phyloP scores from a whole-genome alignment of 768 basidiomycete species.

The Tylopilus felleus region DNA sequence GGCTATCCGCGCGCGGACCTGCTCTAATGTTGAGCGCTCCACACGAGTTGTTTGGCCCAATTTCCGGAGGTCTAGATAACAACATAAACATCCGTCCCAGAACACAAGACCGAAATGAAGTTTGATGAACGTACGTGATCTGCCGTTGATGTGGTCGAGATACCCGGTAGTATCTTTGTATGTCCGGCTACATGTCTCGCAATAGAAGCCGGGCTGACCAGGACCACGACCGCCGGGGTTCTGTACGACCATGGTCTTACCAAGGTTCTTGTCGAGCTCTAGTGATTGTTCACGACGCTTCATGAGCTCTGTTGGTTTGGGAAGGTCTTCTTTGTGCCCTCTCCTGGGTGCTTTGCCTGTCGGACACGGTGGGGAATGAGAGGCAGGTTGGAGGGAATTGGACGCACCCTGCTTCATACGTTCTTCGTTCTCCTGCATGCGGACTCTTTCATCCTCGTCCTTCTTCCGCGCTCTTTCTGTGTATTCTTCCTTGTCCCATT shows the following conservation, averaged over 20 bases:
- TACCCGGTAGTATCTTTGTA: conserved; percentile 95
- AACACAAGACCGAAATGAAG: neutral
- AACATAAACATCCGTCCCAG: neutral
- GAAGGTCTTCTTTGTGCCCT: conserved; percentile 65
- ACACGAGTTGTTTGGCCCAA: conserved; percentile 96
- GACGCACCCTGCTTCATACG: conserved; percentile 73
- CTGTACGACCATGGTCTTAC: conserved; percentile 93
- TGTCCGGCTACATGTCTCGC: conserved; percentile 86
- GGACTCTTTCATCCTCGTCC: conserved; percentile 74
- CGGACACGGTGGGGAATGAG: neutral
- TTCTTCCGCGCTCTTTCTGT: conserved; percentile 79
- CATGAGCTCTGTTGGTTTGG: conserved; percentile 92
- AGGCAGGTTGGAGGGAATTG: neutral
- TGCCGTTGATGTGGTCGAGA: conserved; percentile 92
- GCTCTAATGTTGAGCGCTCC: conserved; percentile 84
- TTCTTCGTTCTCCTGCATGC: conserved; percentile 85
- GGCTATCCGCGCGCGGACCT: conserved; percentile 91
- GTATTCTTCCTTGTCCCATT: conserved; percentile 95
- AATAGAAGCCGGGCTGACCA: conserved; percentile 92
- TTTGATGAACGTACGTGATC: conserved; percentile 83
- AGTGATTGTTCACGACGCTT: conserved; percentile 80
- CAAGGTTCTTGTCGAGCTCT: conserved; percentile 91
- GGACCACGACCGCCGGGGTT: conserved; percentile 78
- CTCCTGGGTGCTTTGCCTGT: conserved; percentile 81
- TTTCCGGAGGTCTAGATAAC: conserved; percentile 70